Evolutionary conservation across 768 basidiomycete species (phyloP).

Genomic region (Hebeloma cylindrosporum): DNA sequence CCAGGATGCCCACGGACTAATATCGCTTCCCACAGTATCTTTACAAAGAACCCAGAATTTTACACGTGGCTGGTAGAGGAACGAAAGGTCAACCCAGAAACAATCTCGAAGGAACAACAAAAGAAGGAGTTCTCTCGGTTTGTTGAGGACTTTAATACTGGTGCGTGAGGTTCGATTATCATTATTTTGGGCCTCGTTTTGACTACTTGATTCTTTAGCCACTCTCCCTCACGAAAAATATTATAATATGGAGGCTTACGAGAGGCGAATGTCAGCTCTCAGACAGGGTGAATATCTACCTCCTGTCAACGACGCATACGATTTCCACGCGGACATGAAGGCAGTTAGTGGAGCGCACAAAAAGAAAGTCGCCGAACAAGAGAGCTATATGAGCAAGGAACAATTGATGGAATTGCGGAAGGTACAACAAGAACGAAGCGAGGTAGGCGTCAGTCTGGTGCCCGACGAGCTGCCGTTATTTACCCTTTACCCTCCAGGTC

Average conservation of each 20-base stretch:
- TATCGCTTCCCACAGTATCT: conserved; percentile 53
- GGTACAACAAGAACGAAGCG: conserved; percentile 82
- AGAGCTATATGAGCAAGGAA: conserved; percentile 75
- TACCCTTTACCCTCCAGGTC: conserved; percentile 40
- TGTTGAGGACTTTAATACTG: conserved; percentile 83
- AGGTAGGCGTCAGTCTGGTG: conserved; percentile 46
- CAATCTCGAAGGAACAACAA: conserved; percentile 78
- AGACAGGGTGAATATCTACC: conserved; percentile 83
- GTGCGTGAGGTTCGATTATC: conserved; percentile 38
- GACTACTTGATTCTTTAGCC: conserved; percentile 43
- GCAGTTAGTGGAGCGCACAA: conserved; percentile 72
- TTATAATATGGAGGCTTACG: conserved; percentile 86
- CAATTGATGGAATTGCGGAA: conserved; percentile 79
- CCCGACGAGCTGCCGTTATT: too few relatives aligned
- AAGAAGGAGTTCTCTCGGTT: conserved; percentile 84
- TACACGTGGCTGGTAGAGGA: conserved; percentile 93
- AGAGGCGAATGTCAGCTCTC: conserved; percentile 79
- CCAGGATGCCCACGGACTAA: not conserved
- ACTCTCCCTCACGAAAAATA: conserved; percentile 95
- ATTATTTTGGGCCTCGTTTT: not conserved
- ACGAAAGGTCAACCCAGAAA: conserved; percentile 87
- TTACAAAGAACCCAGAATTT: conserved; percentile 83
- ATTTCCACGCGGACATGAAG: conserved; percentile 82
- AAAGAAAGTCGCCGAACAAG: conserved; percentile 62
- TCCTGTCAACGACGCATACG: conserved; percentile 69